Conservation (phyloP, 306 rosid species). For the Purshia tridentata region DNA sequence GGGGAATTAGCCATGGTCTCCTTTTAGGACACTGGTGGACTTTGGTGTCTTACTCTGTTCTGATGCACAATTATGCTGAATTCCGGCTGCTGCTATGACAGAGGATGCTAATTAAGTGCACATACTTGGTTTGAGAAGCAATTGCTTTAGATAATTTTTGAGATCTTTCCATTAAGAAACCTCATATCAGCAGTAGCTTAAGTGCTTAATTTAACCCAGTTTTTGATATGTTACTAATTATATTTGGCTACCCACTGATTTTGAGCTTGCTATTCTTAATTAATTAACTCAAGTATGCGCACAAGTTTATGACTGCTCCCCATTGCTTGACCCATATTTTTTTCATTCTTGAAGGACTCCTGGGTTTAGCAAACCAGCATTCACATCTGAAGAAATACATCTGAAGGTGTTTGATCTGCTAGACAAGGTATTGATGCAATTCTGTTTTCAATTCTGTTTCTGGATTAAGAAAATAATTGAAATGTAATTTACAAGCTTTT, state of each 20-base stretch:
- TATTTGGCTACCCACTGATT: background rate
- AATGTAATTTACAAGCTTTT: constrained; percentile 13
- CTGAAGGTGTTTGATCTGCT: constrained; percentile 58
- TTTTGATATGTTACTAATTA: background rate
- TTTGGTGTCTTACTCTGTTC: background rate
- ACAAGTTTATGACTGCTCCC: background rate
- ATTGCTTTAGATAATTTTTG: background rate
- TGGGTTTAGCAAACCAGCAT: constrained; percentile 63
- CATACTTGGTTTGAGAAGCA: background rate
- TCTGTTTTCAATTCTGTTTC: constrained; percentile 22
- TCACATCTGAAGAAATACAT: constrained; percentile 81
- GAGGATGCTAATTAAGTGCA: background rate
- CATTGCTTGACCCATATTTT: constrained; percentile 13
- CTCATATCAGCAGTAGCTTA: background rate
- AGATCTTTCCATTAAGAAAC: background rate
- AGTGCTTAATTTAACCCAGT: background rate
- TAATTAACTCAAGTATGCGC: no score
- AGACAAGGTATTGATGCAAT: constrained; percentile 59
- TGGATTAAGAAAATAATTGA: background rate
- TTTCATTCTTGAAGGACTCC: constrained; percentile 48
- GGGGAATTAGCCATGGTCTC: background rate
- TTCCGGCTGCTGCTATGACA: background rate
- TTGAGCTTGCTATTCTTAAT: background rate
- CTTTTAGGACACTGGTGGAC: background rate
- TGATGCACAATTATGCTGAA: background rate